phyloP scores from a whole-genome alignment of 2,329 filamentous ascomycete genomes.

The Lecanicillium sp. region DNA sequence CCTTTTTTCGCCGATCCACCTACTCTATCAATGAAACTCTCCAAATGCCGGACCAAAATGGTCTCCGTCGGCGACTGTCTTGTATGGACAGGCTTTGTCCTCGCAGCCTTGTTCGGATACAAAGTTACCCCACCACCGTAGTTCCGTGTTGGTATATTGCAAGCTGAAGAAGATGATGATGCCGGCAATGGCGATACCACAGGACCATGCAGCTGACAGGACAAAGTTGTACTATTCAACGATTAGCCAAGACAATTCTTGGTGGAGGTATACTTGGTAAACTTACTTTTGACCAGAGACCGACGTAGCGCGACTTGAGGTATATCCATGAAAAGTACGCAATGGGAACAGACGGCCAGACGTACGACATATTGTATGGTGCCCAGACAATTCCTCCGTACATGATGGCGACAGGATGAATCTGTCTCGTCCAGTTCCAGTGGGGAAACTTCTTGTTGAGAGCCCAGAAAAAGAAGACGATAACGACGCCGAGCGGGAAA shows the following conservation, averaged over 20 bases:
- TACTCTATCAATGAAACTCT: constrained; percentile 22
- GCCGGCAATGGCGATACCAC: constrained; percentile 41
- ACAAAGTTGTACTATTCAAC: constrained; percentile 41
- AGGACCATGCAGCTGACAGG: constrained; percentile 41
- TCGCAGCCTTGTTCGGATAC: constrained; percentile 34
- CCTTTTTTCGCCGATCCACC: not conserved
- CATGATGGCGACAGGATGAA: constrained; percentile 41
- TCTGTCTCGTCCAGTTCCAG: constrained; percentile 32
- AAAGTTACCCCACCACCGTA: constrained; percentile 44
- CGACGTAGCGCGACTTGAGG: constrained; percentile 38
- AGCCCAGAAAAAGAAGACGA: constrained; percentile 34
- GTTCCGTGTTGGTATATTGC: constrained; percentile 32
- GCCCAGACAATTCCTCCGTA: constrained; percentile 39
- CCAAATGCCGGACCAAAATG: constrained; percentile 33
- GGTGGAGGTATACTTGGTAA: too few relatives aligned
- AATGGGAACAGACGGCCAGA: constrained; percentile 43
- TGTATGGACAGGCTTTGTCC: constrained; percentile 28
- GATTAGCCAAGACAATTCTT: constrained; percentile 3
- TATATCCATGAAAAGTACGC: constrained; percentile 46
- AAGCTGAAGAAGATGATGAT: constrained; percentile 48
- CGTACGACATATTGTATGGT: constrained; percentile 44
- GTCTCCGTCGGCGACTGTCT: constrained; percentile 24
- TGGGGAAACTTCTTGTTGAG: constrained; percentile 32
- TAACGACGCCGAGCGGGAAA: constrained; percentile 39
- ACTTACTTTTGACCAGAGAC: constrained; percentile 43